Evolutionary conservation across 305 asterid genomes (phyloP).

Genomic region (Lippia alba): DNA sequence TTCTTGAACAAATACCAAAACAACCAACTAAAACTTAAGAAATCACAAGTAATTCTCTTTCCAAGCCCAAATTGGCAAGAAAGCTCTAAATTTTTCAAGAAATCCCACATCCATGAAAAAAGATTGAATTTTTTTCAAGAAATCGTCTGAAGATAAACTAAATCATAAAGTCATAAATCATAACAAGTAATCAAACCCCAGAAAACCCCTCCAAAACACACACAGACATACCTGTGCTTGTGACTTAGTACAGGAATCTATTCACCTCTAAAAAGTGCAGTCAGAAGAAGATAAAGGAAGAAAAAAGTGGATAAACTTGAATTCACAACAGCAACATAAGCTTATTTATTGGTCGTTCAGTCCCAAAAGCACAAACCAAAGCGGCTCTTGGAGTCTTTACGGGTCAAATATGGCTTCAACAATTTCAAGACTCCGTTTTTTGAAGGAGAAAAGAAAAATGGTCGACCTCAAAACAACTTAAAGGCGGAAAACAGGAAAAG

Average conservation of each 20-base stretch:
- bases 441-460: neutral
- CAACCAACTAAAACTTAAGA: conserved; percentile 15
- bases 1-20: conserved; percentile 21
- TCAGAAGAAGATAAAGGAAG: conserved; percentile 21
- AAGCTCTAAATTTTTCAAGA: conserved; percentile 18
- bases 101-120: conserved; percentile 23
- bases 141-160: conserved; percentile 12
- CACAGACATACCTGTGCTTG: conserved; percentile 17
- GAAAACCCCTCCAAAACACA: conserved; percentile 14
- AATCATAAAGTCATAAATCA: conserved; percentile 11
- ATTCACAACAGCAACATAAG: conserved; percentile 5
- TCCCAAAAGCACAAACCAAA: no score
- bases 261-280: neutral
- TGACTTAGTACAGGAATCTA: neutral
- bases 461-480: neutral
- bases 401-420: conserved; percentile 36
- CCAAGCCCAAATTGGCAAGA: conserved; percentile 14
- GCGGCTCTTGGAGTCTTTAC: conserved; percentile 39
- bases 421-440: conserved; percentile 4
- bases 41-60: conserved; percentile 28
- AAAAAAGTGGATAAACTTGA: conserved; percentile 34
- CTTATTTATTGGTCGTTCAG: conserved; percentile 16
- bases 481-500: neutral
- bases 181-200: conserved; percentile 4
- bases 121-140: neutral